Base-by-base conservation (phyloP, 2,329 filamentous ascomycete genomes). In the Ophiostoma angusticollis region DNA sequence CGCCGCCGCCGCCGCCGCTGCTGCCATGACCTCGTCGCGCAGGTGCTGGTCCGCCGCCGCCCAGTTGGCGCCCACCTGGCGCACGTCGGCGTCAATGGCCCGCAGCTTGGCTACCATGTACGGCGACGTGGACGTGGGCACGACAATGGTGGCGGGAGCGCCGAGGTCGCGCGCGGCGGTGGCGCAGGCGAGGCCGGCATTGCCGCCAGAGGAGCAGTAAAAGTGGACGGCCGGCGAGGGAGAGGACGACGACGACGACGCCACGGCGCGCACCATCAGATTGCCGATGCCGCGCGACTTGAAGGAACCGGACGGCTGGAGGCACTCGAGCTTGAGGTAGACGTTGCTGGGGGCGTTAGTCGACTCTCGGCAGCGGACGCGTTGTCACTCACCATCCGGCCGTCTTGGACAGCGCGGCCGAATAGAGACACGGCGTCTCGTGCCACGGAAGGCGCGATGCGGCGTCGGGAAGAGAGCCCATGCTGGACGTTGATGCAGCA, bases 281-380 rank as follows among this genome's bases (percentile, higher is more conserved):
- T 83, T 73, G 49, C 81, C 81, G 48, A 87, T 75, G 40, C 80
- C 82, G 50, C 74, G 70, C 31, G 81, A 86, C 58, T 91, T 89
- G 74, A 91, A 93, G 13, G 81, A 86, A 46, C 81, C 81, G 7
- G 79, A 80, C 7, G 84, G 84, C 56, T 93, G 84, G 41, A 84
- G 67, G 52, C 79, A 82, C 50, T 91, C 84, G 42, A 89, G 73
- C 58, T 91, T 91, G 52, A 91, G 74, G 57, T 80, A 84, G 60
- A 91, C 73, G 62, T 80, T 76, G 65, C 81, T 67, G 18, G 4
- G 5, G 6, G 11, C 32, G 39, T 23, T 18, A 30, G 38, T n/a
- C n/a, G n/a, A n/a, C n/a, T n/a, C n/a, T n/a, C n/a, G n/a, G 14
- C 7, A 19, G 29, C 21, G 21, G 8, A 2, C 4, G 6, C 13